phyloP scores from a whole-genome alignment of 352 stramenopile genomes.

The Pythium phragmiticola region DNA sequence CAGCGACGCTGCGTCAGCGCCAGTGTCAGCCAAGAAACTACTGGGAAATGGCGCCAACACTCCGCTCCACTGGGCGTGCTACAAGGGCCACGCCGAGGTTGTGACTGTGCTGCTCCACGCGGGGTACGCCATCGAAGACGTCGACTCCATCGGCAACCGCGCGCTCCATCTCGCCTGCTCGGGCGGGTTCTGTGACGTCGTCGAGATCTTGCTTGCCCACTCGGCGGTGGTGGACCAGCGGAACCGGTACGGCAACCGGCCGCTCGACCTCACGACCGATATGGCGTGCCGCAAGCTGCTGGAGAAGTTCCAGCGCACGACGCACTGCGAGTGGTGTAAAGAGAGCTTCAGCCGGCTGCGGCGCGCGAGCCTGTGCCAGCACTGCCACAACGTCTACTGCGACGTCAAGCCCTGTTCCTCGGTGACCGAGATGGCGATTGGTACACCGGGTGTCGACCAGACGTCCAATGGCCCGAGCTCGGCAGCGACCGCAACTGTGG shows the following conservation, averaged over 20 bases:
- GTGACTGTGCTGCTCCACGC: constrained; percentile 64
- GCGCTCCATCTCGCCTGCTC: constrained; percentile 75
- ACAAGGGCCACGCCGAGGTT: constrained; percentile 71
- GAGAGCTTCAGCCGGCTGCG: constrained; percentile 67
- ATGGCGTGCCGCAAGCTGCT: constrained; percentile 56
- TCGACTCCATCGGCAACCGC: constrained; percentile 68
- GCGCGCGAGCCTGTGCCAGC: constrained; percentile 70
- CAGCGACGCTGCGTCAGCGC: background rate
- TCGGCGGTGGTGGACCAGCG: constrained; percentile 49
- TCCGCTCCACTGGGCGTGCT: constrained; percentile 85
- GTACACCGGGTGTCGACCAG: constrained; percentile 7
- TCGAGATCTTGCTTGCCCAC: constrained; percentile 72
- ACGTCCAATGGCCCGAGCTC: constrained; percentile 4
- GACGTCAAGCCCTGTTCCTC: constrained; percentile 76
- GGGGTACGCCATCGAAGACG: constrained; percentile 65
- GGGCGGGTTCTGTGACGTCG: constrained; percentile 55
- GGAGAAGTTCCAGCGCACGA: constrained; percentile 58
- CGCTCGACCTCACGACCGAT: constrained; percentile 71
- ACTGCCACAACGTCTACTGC: constrained; percentile 80
- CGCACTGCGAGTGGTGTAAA: constrained; percentile 73
- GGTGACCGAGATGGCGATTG: constrained; percentile 32
- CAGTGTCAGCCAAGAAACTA: constrained; percentile 15
- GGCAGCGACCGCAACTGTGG: constrained; percentile 5
- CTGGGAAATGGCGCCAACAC: constrained; percentile 50
- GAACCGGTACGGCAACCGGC: constrained; percentile 78